Base-by-base conservation (phyloP, 169 alveolate species). In the Eimeria falciformis region DNA sequence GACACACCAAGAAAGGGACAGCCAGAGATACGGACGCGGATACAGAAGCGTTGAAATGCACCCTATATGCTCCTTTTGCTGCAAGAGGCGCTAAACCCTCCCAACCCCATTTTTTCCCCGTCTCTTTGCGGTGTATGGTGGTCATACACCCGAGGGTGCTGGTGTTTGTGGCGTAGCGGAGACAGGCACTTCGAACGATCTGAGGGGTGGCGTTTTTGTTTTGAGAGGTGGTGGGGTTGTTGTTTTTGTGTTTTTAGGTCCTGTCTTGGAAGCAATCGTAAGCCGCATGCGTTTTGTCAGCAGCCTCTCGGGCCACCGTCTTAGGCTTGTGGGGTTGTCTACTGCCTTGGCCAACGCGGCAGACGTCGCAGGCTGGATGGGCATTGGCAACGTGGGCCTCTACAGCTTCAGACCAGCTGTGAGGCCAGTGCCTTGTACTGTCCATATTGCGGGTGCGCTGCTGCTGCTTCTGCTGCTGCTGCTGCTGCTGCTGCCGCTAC, bases 291-390 rank as follows among this genome's bases (percentile, higher is more conserved):
- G 99, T 75, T 97, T 96, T 94, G 98, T 98, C 93, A 95, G 98
- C n/a, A 96, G 97, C 69, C 94, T 96, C 78, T 93, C 98, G 78
- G 97, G 97, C 91, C 94, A 94, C 69, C 94, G 95, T 37, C 96
- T 98, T 18, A 97, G 99, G 90, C 94, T 98, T 66, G 97, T 99
- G 62, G 99, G 99, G 55, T 96, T 99, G 62, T 97, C 99, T 25
- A 98, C 99, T 47, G 99, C 99, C n/a, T 95, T 99, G 91, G 99
- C 99, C 18, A 99, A 99, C 93, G 99, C 99, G 33, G 96, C 96
- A 46, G 99, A 99, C 92, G 97, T 99, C 18, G 99, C 99, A 23
- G 99, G 98, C 69, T 99, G 99, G 98, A 92, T 99, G 65, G 99
- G 99, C 71, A 98, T 99, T n/a, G 98, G 97, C 68, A 95, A 96